Evolutionary conservation across 495 filamentous ascomycete genomes (phyloP).

Genomic region (Daldinia childiae): DNA sequence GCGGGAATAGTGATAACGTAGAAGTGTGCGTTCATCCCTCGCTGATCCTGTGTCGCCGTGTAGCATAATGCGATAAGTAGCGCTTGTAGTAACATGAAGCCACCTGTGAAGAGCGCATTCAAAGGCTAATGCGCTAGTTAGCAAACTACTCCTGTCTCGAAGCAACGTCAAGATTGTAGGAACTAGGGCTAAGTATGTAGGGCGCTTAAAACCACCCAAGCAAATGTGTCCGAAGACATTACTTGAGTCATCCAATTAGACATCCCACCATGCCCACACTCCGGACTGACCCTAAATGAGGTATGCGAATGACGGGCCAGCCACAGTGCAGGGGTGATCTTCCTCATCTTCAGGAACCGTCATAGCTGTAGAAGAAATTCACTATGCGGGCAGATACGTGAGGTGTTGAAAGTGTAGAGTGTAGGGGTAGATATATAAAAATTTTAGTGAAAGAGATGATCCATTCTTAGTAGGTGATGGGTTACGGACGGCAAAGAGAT

Average conservation of each 20-base stretch:
- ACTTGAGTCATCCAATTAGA: conserved; percentile 82
- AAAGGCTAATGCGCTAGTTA: conserved; percentile 52
- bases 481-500: conserved; percentile 11
- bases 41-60: conserved; percentile 83
- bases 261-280: conserved; percentile 91
- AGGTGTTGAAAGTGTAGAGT: conserved; percentile 65
- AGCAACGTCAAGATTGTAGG: background rate
- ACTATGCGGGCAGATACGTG: conserved; percentile 97
- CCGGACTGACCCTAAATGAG: conserved; percentile 72
- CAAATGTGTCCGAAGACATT: conserved; percentile 65
- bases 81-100: conserved; percentile 66
- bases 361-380: conserved; percentile 73
- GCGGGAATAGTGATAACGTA: conserved; percentile 81
- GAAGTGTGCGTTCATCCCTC: conserved; percentile 72
- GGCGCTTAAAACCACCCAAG: conserved; percentile 80
- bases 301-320: conserved; percentile 82
- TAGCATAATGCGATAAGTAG: conserved; percentile 82
- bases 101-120: conserved; percentile 61
- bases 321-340: conserved; percentile 87
- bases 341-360: conserved; percentile 98
- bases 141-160: conserved; percentile 25
- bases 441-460: conserved; percentile 8
- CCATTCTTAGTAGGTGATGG: background rate
- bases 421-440: background rate
- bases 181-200: conserved; percentile 71